phyloP scores from a whole-genome alignment of 768 basidiomycete species.

The Lentinula edodes region DNA sequence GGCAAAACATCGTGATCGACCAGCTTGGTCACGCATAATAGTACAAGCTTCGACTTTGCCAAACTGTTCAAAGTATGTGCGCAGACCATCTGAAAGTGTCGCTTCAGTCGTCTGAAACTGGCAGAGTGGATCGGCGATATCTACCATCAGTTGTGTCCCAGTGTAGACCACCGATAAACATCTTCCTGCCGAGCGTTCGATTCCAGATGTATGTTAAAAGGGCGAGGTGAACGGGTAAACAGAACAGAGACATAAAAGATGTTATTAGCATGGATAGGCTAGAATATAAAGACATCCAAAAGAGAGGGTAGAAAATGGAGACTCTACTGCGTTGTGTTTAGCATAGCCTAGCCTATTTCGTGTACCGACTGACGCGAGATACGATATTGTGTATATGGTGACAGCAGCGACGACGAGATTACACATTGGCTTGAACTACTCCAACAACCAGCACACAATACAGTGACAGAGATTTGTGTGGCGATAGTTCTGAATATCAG shows the following conservation, averaged over 20 bases:
- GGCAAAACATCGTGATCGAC: conserved; percentile 94
- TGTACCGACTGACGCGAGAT: conserved; percentile 22
- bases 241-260: conserved; percentile 29
- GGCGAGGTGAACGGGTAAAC: background rate
- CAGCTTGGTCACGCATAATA: conserved; percentile 96
- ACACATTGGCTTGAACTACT: background rate
- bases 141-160: conserved; percentile 99
- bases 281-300: conserved; percentile 51
- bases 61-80: conserved; percentile 91
- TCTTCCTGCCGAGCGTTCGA: background rate
- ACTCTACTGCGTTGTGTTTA: conserved; percentile 75
- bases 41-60: conserved; percentile 97
- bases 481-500: background rate
- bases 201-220: background rate
- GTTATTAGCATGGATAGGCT: conserved; percentile 77
- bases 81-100: conserved; percentile 52
- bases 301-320: conserved; percentile 43
- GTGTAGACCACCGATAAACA: conserved; percentile 61
- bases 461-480: background rate
- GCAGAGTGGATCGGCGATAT: background rate
- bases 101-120: background rate
- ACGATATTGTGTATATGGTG: conserved; percentile 16
- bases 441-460: background rate
- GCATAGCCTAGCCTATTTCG: conserved; percentile 72
- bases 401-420: conserved; percentile 2